Evolutionary conservation across 2,329 filamentous ascomycete genomes (phyloP), one percentile per base, ranked within the genome.

Genomic region (Fusarium mexicanum): DNA sequence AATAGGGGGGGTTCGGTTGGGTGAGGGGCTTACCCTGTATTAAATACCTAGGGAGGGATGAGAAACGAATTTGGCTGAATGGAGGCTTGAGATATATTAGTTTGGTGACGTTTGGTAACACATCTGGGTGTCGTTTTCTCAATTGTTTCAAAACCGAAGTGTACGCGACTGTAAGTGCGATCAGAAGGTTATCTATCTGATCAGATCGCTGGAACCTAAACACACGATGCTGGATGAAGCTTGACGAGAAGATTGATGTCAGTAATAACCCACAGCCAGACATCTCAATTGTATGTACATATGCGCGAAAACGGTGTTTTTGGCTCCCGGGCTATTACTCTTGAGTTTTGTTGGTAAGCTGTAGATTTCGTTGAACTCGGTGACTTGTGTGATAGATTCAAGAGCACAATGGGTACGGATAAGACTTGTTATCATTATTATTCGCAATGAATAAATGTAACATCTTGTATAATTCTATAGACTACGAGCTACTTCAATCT

Each of bases 1-100:
- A 62, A 69, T 69, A 74, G 35, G 17, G 33, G 67, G 67, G 67
- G 71, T 68, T 58, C 38, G 61, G 55, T 22, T 69, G 53, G 33
- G 26, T 22, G 57, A 72, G 64, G 37, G 46, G 31, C 54, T 61
- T 74, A 74, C 71, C 71, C 71, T 74, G 68, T 58, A 73, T 40
- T 47, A 17, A 22, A 37, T 50, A 50, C 10, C n/a, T 44, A 24
- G 41, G 41, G 16, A 29, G 7, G 24, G 24, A 33, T 37, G 16
- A 47, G 46, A 22, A 29, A 11, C 26, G 8, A 41, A 18, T 54
- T 26, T 33, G 16, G 16, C 18, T 17, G 10, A 14, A 22, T 10
- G 26, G 20, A 22, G 31, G 18, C 35, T 37, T 37, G n/a, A 41
- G 35, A 22, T 53, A 17, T 41, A 35, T 35, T 35, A 10, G 16